A percentile compares a stretch with the other conserved stretches of the same genome.
Evolutionary conservation across 1,284 basidiomycete species (phyloP).

Genomic region (Coniophora puteana): DNA sequence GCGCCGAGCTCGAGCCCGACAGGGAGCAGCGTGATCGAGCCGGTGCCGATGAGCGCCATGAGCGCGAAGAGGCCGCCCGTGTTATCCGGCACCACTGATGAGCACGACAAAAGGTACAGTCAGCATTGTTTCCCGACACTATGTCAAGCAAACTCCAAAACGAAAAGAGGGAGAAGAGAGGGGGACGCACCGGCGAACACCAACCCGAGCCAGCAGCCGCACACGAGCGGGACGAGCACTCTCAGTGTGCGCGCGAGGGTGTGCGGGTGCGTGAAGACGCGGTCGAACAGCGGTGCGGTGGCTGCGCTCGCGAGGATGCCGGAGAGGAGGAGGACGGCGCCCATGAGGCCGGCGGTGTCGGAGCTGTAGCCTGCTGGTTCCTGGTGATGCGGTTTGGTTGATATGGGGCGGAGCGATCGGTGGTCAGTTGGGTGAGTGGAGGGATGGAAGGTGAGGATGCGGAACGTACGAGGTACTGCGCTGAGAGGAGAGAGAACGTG

Average conservation of each 20-base stretch:
- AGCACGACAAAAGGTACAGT: slow-evolving; percentile 1
- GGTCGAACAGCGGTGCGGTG: slow-evolving; percentile 72
- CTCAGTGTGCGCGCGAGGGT: slow-evolving; percentile 61
- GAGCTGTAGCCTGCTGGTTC: slow-evolving; percentile 70
- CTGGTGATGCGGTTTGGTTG: slow-evolving; percentile 29
- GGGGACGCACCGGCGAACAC: slow-evolving; percentile 67
- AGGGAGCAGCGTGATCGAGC: slow-evolving; percentile 66
- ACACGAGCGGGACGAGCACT: slow-evolving; percentile 56
- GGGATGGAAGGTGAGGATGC: slow-evolving; percentile 1
- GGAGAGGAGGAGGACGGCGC: slow-evolving; percentile 61
- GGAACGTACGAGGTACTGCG: slow-evolving; percentile 57
- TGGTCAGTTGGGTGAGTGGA: not conserved
- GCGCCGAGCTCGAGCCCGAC: slow-evolving; percentile 71
- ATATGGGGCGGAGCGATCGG: not conserved
- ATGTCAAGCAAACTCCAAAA: not conserved
- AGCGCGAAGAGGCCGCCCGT: slow-evolving; percentile 57
- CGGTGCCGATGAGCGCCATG: slow-evolving; percentile 62
- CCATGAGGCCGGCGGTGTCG: slow-evolving; percentile 61
- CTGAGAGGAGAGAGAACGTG: slow-evolving; percentile 60
- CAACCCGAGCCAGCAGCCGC: slow-evolving; percentile 60
- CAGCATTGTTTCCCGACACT: not conserved
- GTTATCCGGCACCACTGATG: slow-evolving; percentile 55
- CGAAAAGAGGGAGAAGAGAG: not conserved
- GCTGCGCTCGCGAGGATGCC: slow-evolving; percentile 65
- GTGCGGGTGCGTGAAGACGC: slow-evolving; percentile 70